These are phyloP conservation scores for Tinospora cordifolia DNA, from an alignment of 164 flowering plant genomes.

Conservation along the genomic window DNA sequence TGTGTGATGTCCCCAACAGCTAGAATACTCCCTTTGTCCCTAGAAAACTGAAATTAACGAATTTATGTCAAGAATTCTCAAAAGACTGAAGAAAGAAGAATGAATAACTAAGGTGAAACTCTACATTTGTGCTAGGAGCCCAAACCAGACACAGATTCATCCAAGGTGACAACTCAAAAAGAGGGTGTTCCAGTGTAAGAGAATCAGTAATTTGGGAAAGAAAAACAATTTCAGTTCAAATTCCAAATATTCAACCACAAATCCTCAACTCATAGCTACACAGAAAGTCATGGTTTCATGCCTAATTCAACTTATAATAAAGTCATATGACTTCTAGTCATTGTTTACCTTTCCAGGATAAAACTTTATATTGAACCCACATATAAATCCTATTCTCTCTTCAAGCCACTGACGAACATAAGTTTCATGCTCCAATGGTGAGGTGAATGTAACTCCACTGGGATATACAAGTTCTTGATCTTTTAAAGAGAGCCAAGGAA, in stretches of 20 bases:
- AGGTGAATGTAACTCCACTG: constrained; percentile 40
- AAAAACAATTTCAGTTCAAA: not conserved
- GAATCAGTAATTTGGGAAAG: not conserved
- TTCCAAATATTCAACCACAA: not conserved
- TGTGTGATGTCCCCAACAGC: constrained; percentile 84
- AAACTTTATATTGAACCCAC: constrained; percentile 50
- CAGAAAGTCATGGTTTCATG: not conserved
- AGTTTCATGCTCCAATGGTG: constrained; percentile 68
- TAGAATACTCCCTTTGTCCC: constrained; percentile 82
- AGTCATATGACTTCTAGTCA: not conserved
- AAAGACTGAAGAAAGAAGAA: not conserved
- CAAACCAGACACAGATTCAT: not conserved
- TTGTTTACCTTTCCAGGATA: constrained; percentile 81
- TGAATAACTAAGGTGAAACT: too few species aligned
- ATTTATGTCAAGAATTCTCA: not conserved
- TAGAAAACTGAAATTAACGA: constrained; percentile 49
- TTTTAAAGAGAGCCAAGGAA: constrained; percentile 82
- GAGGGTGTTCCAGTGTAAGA: not conserved
- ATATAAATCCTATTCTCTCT: constrained; percentile 55
- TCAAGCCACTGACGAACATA: constrained; percentile 79
- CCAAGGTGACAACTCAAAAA: not conserved
- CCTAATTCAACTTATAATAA: not conserved
- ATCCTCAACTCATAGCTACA: not conserved
- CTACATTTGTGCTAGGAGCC: too few species aligned
- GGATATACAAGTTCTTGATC: constrained; percentile 80